Percentiles rank a stretch among this genome's conserved stretches.
phyloP scores from a whole-genome alignment of 495 filamentous ascomycete species.

The Parathielavia hyrcaniae region DNA sequence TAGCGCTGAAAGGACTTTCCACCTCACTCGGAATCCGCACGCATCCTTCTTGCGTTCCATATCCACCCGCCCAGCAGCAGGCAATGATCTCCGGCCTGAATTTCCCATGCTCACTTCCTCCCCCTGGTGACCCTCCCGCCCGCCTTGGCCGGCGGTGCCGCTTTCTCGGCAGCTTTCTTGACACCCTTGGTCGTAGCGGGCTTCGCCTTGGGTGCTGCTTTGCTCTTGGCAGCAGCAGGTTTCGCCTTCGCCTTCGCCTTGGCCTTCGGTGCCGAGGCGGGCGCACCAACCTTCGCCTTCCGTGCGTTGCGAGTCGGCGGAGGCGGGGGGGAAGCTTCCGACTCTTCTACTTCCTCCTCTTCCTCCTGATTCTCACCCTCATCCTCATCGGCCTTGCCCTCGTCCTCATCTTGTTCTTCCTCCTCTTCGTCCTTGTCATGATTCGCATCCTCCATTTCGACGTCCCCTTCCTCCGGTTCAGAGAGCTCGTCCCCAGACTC shows the following conservation, averaged over 20 bases:
- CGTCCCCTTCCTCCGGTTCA: slow-evolving; percentile 22
- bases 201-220: slow-evolving; percentile 10
- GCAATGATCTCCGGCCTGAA: not conserved
- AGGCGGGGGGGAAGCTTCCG: not conserved
- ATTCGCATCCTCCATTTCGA: slow-evolving; percentile 27
- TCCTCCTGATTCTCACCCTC: no score
- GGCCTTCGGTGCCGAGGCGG: not conserved
- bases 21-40: no score
- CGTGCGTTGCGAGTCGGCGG: not conserved
- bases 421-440: not conserved
- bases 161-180: slow-evolving; percentile 3
- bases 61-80: not conserved
- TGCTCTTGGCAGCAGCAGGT: slow-evolving; percentile 3
- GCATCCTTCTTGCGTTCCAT: not conserved
- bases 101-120: slow-evolving; percentile 8
- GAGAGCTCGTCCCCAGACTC: slow-evolving; percentile 16
- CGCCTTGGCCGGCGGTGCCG: not conserved
- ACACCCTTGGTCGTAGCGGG: slow-evolving; percentile 9
- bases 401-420: slow-evolving; percentile 7
- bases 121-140: slow-evolving; percentile 9
- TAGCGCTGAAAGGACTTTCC: no score
- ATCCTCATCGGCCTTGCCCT: slow-evolving; percentile 13
- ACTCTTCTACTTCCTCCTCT: slow-evolving; percentile 19
- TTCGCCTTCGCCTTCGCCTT: not conserved
- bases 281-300: not conserved